Percentiles rank a stretch among this genome's conserved stretches.
These are phyloP conservation scores for Bruguiera gymnorhiza DNA, from an alignment of 345 rosid species.

Conservation along the genomic window DNA sequence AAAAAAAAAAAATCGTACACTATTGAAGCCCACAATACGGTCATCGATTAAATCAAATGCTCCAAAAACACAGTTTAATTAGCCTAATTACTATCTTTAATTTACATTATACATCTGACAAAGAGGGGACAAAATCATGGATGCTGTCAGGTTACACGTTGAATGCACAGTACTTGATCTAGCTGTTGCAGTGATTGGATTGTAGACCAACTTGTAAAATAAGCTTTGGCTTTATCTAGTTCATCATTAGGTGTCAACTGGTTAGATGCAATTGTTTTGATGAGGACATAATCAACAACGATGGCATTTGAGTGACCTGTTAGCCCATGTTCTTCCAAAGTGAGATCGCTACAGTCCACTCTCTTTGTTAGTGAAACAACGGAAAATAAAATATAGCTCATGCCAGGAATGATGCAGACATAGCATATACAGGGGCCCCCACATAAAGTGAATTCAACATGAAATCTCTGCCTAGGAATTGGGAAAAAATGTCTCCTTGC, in stretches of 20 bases:
- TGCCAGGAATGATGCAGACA: constrained; percentile 8
- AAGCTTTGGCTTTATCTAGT: not conserved
- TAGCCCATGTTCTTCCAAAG: not conserved
- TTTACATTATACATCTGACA: not conserved
- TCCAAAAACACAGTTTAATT: not conserved
- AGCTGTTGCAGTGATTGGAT: not conserved
- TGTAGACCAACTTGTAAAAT: not conserved
- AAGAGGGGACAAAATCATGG: constrained; percentile 8
- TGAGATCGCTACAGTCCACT: not conserved
- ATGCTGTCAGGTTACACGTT: not conserved
- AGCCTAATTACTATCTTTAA: not conserved
- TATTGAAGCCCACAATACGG: no score
- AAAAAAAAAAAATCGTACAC: no score
- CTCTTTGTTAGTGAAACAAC: not conserved
- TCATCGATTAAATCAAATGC: not conserved
- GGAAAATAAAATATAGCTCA: not conserved
- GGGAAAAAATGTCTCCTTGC: not conserved
- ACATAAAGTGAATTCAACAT: not conserved
- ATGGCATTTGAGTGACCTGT: not conserved
- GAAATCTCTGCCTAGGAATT: not conserved
- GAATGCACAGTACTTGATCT: not conserved
- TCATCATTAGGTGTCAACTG: not conserved
- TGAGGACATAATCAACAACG: not conserved
- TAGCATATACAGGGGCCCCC: not conserved
- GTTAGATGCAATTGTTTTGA: not conserved